These are phyloP conservation scores for Leucocoprinus birnbaumii DNA, from an alignment of 768 basidiomycete species.

Conservation along the genomic window DNA sequence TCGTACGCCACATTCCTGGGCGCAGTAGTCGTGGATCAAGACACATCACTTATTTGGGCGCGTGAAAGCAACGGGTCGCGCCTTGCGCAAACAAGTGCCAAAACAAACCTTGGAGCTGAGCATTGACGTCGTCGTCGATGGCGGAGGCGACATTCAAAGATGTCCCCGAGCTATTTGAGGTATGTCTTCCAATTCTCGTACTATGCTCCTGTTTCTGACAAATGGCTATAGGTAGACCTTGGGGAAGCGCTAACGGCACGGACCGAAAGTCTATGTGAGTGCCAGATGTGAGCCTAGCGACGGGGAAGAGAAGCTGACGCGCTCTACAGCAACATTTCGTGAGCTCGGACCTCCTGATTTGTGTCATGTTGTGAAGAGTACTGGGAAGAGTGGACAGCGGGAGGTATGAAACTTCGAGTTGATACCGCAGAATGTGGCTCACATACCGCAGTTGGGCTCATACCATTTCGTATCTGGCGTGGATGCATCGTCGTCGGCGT, in stretches of 20 bases:
- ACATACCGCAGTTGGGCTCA: constrained; percentile 69
- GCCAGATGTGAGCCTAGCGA: constrained; percentile 6
- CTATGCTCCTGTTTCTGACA: constrained; percentile 12
- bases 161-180: constrained; percentile 96
- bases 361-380: constrained; percentile 93
- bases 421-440: too few species aligned
- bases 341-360: constrained; percentile 98
- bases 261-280: constrained; percentile 88
- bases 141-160: constrained; percentile 81
- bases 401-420: constrained; percentile 71
- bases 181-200: constrained; percentile 26
- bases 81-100: constrained; percentile 2
- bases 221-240: constrained; percentile 66
- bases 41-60: constrained; percentile 4
- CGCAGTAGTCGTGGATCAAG: neutral
- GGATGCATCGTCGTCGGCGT: constrained; percentile 96
- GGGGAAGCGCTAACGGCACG: constrained; percentile 87
- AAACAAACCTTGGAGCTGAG: constrained; percentile 5
- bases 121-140: constrained; percentile 6
- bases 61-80: neutral
- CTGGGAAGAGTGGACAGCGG: constrained; percentile 77
- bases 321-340: constrained; percentile 78
- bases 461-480: constrained; percentile 99
- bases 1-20: too few species aligned
- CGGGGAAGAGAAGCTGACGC: constrained; percentile 16